Conservation (phyloP, 176 grass and related monocot genomes). For the Ensete glaucum region DNA sequence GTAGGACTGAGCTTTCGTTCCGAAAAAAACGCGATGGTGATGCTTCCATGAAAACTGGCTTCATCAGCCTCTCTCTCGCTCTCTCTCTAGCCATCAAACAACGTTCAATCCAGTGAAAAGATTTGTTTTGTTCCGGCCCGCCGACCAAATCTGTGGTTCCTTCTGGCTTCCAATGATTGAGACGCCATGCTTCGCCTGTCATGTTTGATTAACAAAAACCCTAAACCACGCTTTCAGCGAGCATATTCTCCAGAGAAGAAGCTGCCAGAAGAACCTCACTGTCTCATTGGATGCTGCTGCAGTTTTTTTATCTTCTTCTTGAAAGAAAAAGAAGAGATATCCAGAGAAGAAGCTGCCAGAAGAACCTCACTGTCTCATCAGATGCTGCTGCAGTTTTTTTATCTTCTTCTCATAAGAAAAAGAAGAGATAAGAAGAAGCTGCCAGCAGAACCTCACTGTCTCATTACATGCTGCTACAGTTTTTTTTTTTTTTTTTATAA, state of each 20-base stretch:
- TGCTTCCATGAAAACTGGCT: not conserved
- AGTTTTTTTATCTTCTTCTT: too few relatives aligned
- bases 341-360: too few relatives aligned
- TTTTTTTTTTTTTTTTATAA: too few relatives aligned
- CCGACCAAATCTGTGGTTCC: not conserved
- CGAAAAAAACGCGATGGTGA: not conserved
- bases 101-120: not conserved
- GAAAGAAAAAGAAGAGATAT: too few relatives aligned
- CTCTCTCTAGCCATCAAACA: not conserved
- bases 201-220: not conserved
- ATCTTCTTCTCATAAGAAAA: too few relatives aligned
- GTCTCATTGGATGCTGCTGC: too few relatives aligned
- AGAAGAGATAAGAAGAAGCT: too few relatives aligned
- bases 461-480: too few relatives aligned
- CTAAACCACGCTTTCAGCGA: not conserved
- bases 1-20: not conserved
- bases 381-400: too few relatives aligned
- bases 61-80: not conserved
- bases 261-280: not conserved
- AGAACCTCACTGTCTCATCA: too few relatives aligned
- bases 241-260: not conserved
- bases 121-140: not conserved
- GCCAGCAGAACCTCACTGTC: too few relatives aligned
- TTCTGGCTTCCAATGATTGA: conserved; percentile 6
- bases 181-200: not conserved